Percentiles rank a stretch among this genome's conserved stretches.
Evolutionary conservation across 306 rosid genomes (phyloP).

Genomic region (Adenanthera pavonina): DNA sequence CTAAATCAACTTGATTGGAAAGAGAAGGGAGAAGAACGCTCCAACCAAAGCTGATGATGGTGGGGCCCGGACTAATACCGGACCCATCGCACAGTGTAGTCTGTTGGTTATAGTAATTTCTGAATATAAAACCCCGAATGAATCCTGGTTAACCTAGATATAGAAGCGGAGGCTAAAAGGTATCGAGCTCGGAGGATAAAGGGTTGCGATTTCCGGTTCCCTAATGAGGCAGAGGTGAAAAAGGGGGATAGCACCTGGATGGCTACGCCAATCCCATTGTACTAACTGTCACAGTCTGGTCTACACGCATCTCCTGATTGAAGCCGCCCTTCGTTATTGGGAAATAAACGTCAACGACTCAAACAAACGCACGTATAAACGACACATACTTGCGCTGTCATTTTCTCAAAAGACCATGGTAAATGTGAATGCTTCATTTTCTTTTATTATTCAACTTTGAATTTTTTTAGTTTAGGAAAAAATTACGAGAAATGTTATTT

Average conservation of each 20-base stretch:
- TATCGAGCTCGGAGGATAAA: background rate
- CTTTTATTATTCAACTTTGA: too few species aligned
- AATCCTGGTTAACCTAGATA: background rate
- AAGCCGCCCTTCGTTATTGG: constrained; percentile 11
- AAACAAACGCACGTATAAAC: background rate
- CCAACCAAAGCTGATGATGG: constrained; percentile 22
- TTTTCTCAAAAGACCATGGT: background rate
- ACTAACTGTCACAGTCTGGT: background rate
- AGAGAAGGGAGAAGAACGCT: constrained; percentile 36
- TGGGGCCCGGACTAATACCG: constrained; percentile 59
- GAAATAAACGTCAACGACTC: background rate
- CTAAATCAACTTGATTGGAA: background rate
- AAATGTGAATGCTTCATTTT: too few species aligned
- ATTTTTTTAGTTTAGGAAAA: too few species aligned
- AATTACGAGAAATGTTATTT: too few species aligned
- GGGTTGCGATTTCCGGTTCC: background rate
- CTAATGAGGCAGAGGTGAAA: background rate
- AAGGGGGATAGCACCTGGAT: background rate
- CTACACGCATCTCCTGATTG: constrained; percentile 27
- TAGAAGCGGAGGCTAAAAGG: background rate
- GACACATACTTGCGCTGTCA: background rate
- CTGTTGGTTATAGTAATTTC: background rate
- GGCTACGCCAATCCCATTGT: constrained; percentile 17
- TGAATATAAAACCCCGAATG: background rate
- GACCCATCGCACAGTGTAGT: constrained; percentile 38